A percentile compares a stretch with the other conserved stretches of the same genome.
phyloP scores from a whole-genome alignment of 2,329 filamentous ascomycete species.

The Stachybotrys chartarum region DNA sequence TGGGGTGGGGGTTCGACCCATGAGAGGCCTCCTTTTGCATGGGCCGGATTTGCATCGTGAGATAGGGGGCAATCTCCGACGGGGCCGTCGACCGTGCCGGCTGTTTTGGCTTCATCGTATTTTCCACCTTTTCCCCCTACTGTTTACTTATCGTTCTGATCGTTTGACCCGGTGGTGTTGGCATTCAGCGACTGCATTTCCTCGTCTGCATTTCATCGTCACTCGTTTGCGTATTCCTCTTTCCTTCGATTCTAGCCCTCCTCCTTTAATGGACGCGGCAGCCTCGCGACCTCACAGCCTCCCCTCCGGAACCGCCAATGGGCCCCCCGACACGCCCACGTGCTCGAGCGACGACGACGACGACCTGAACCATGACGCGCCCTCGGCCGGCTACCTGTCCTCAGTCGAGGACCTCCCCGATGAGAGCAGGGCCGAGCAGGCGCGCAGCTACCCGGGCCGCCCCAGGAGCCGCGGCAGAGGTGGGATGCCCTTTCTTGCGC shows the following conservation, averaged over 20 bases:
- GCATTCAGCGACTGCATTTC: neutral
- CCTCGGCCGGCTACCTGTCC: neutral
- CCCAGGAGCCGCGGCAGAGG: neutral
- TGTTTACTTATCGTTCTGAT: no score
- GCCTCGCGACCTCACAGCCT: neutral
- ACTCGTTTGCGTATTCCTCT: neutral
- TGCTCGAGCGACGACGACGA: conserved; percentile 1
- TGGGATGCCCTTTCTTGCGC: neutral
- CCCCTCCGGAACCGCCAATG: neutral
- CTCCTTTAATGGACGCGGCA: neutral
- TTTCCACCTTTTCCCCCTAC: no score
- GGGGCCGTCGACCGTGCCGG: neutral
- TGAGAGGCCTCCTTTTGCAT: neutral
- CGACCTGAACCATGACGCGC: neutral
- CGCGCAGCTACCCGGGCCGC: neutral
- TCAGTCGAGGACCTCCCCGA: neutral
- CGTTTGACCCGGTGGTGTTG: neutral
- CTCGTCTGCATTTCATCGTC: neutral
- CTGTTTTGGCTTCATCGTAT: neutral
- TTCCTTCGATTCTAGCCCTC: neutral
- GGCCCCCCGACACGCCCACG: neutral
- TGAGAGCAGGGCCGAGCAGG: neutral
- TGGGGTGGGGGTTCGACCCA: neutral
- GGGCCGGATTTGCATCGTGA: neutral
- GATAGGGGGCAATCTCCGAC: neutral